These are phyloP conservation scores for Penicillium sp. DNA, from an alignment of 2,329 filamentous ascomycete species.

Conservation along the genomic window DNA sequence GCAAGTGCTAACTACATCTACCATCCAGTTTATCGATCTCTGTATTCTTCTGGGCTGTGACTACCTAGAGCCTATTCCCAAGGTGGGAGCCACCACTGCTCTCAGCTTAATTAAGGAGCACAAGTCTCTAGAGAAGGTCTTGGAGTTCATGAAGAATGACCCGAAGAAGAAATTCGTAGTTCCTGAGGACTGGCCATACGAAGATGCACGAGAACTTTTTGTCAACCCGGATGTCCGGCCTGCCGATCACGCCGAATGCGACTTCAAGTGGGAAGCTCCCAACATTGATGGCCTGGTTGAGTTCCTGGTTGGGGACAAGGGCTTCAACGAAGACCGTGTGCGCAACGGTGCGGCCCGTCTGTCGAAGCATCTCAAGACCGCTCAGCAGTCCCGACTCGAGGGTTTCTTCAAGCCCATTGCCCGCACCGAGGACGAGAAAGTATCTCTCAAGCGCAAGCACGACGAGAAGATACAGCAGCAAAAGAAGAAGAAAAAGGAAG, in stretches of 20 bases:
- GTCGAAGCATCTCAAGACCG: conserved; percentile 85
- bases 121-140: conserved; percentile 79
- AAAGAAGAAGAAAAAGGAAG: conserved; percentile 92
- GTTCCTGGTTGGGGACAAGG: conserved; percentile 90
- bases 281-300: conserved; percentile 86
- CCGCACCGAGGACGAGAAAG: conserved; percentile 83
- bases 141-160: conserved; percentile 74
- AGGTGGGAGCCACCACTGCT: conserved; percentile 86
- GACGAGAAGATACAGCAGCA: conserved; percentile 88
- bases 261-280: conserved; percentile 97
- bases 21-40: conserved; percentile 81
- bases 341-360: conserved; percentile 73
- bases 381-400: conserved; percentile 86
- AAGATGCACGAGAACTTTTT: conserved; percentile 88
- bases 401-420: conserved; percentile 95
- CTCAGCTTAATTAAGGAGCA: conserved; percentile 93
- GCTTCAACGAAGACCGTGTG: conserved; percentile 93
- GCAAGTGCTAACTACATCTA: conserved; percentile 5
- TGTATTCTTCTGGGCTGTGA: conserved; percentile 97
- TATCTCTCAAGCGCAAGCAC: conserved; percentile 83
- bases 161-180: conserved; percentile 76
- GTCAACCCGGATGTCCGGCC: conserved; percentile 82
- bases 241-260: conserved; percentile 81
- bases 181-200: conserved; percentile 95
- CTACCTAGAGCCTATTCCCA: conserved; percentile 94